Base-by-base conservation (phyloP, 495 filamentous ascomycete species). In the Neurospora sp. region DNA sequence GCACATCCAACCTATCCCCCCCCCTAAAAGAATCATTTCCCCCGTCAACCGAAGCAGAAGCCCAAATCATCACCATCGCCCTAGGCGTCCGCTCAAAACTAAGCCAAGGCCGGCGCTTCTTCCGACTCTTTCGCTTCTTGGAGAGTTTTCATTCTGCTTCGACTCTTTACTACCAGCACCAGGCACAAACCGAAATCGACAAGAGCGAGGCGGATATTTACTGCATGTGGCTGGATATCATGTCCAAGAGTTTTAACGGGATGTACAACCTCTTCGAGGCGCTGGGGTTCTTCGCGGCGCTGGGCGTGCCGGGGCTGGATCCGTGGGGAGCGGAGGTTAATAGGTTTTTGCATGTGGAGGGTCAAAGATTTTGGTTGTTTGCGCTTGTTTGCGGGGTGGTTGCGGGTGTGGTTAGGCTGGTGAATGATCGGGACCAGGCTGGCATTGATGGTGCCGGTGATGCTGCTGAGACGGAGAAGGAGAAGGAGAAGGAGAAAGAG, bases 281-380 rank as follows among this genome's bases (percentile, higher is more conserved):
- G 59, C 44, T 75, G 35, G 83, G 82, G 5, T 79, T 87, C 66
- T 40, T 73, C 8, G 78, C 78, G 14, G 76, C 87, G 80, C 79
- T 90, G 53, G 82, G 86, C 68, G 82, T 86, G 18, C 84, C 84
- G 71, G 83, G 84, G 38, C 76, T 90, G 5, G 73, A 76, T 37
- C 61, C 79, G 40, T 85, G 74, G 31, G 78, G 77, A 14, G 44
- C 22, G n/a, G 77, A 76, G 22, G 69, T 27, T 27, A 59, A 59
- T 27, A 27, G 31, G 73, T 40, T 10, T 38, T 5, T 84, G 46
- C 74, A 79, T 37, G 70, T 85, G n/a, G 88, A 91, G 75, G 89
- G 84, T 4, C 88, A 90, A 77, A 83, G 86, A 71, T 89, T 90
- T 76, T 92, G 90, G 90, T 87, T 91, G 71, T 88, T 88, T 72